Evolutionary conservation across 257 asterid species (phyloP).

Genomic region (Misopates orontium): DNA sequence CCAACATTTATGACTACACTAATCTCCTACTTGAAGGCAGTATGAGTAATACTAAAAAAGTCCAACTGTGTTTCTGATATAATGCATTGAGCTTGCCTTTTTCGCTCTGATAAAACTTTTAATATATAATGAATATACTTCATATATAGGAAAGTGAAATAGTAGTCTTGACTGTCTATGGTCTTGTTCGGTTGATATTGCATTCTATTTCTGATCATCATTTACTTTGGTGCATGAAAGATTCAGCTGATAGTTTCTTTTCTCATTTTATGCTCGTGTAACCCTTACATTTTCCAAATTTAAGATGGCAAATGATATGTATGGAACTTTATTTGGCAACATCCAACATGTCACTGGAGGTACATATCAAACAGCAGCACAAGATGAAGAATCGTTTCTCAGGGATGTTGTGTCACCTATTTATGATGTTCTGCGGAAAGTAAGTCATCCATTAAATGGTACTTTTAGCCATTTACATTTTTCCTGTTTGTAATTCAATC

Average conservation of each 20-base stretch:
- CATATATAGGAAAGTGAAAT: not conserved
- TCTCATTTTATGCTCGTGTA: slow-evolving; percentile 20
- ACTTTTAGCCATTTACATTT: slow-evolving; percentile 8
- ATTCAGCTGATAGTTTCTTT: slow-evolving; percentile 5
- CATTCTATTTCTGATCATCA: slow-evolving; percentile 9
- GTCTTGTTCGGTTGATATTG: not conserved
- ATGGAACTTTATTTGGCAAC: slow-evolving; percentile 60
- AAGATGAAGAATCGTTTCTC: slow-evolving; percentile 75
- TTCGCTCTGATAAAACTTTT: not conserved
- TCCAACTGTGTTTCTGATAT: too few species aligned
- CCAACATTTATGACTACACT: too few species aligned
- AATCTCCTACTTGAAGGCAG: too few species aligned
- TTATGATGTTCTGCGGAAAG: slow-evolving; percentile 80
- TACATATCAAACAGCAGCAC: slow-evolving; percentile 50
- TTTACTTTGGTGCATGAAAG: slow-evolving; percentile 5
- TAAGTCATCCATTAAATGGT: slow-evolving; percentile 31
- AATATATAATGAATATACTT: not conserved
- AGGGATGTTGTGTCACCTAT: slow-evolving; percentile 85
- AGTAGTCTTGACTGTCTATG: not conserved
- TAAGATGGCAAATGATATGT: slow-evolving; percentile 88
- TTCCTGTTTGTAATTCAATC: slow-evolving; percentile 29
- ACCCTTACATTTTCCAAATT: slow-evolving; percentile 26
- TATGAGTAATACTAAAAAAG: too few species aligned
- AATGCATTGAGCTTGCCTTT: not conserved
- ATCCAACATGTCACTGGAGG: slow-evolving; percentile 70